Evolutionary conservation across 2,329 filamentous ascomycete genomes (phyloP).

Genomic region (Diaporthe amygdali): DNA sequence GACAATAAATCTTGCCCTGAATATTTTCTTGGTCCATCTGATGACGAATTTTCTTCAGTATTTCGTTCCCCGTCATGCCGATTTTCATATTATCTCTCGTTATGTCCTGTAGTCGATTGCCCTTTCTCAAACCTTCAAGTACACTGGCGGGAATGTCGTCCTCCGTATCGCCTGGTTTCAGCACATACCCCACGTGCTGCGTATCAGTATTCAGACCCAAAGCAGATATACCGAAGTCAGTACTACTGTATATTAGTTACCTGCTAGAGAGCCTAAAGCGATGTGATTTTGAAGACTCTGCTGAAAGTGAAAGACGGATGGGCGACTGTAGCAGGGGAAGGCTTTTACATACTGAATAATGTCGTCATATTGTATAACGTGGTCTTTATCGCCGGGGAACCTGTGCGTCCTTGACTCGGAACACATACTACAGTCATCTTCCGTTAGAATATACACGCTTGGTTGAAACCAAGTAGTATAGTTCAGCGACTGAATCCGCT

Average conservation of each 20-base stretch:
- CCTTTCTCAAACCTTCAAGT: conserved; percentile 48
- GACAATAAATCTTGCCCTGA: conserved; percentile 53
- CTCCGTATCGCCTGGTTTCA: conserved; percentile 46
- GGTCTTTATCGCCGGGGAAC: conserved; percentile 26
- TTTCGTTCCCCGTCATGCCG: conserved; percentile 49
- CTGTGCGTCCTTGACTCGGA: neutral
- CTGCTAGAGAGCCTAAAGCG: no score
- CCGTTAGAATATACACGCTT: conserved; percentile 46
- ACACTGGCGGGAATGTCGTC: conserved; percentile 47
- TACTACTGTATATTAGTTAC: no score
- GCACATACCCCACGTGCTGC: conserved; percentile 55
- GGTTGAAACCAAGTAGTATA: conserved; percentile 60
- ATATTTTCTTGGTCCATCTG: conserved; percentile 50
- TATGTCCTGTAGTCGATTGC: conserved; percentile 54
- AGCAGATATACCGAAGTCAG: conserved; percentile 54
- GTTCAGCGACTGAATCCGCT: conserved; percentile 52
- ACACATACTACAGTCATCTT: conserved; percentile 29
- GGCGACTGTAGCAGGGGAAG: no score
- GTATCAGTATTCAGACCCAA: conserved; percentile 55
- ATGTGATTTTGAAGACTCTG: no score
- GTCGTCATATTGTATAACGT: conserved; percentile 49
- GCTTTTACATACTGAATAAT: no score
- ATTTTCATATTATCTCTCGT: conserved; percentile 48
- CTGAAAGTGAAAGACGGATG: no score
- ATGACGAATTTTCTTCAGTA: conserved; percentile 42